phyloP scores from a whole-genome alignment of 148 eudicot genomes.

The Rhododendron williamsianum region DNA sequence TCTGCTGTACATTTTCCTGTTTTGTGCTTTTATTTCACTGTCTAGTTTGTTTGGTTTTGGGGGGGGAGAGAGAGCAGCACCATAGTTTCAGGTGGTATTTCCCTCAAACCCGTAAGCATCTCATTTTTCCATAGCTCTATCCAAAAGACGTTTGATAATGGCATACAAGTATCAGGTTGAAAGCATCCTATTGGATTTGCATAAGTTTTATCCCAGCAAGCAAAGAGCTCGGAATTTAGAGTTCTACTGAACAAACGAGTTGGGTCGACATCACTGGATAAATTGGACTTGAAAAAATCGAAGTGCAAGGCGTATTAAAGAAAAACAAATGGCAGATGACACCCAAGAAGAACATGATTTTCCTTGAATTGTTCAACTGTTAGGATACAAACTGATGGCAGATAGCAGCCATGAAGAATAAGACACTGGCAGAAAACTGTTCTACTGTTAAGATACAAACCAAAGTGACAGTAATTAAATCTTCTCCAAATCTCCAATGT shows the following conservation, averaged over 20 bases:
- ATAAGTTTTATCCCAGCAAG: neutral
- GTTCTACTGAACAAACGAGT: neutral
- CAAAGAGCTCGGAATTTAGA: neutral
- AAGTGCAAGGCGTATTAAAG: neutral
- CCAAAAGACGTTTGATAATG: neutral
- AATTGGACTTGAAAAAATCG: neutral
- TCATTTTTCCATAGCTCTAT: neutral
- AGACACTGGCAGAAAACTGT: neutral
- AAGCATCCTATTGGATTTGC: neutral
- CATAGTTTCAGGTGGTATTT: neutral
- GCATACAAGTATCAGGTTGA: neutral
- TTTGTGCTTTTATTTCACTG: neutral
- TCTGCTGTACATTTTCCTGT: neutral
- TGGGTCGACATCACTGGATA: neutral
- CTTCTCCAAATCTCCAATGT: slow-evolving; percentile 65
- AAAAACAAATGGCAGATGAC: neutral
- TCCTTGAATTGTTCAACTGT: neutral
- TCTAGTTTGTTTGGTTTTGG: neutral
- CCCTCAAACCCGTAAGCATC: neutral
- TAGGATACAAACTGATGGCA: neutral
- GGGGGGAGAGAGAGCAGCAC: neutral
- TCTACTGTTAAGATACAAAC: slow-evolving; percentile 10
- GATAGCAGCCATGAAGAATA: neutral
- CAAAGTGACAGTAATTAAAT: slow-evolving; percentile 1
- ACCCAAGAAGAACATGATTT: neutral